Conservation (phyloP, 192 early-diverging fungal genomes). For the Physocladia obscura region DNA sequence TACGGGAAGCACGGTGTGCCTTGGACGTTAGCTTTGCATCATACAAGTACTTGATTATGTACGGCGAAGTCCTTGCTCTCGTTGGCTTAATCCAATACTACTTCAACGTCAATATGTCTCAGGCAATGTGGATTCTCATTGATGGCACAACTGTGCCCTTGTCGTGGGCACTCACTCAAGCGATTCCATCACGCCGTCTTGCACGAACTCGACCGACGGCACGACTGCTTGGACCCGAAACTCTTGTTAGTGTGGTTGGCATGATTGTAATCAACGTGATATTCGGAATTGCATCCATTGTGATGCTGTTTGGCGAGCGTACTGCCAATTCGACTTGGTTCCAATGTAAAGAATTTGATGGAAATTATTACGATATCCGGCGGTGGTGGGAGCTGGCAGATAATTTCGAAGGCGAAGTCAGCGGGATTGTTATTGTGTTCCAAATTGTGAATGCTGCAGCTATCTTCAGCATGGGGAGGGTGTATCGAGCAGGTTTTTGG, state of each 20-base stretch:
- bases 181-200: conserved; percentile 56
- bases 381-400: conserved; percentile 84
- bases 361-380: conserved; percentile 55
- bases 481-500: conserved; percentile 62
- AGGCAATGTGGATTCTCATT: conserved; percentile 74
- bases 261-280: conserved; percentile 69
- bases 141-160: conserved; percentile 68
- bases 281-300: conserved; percentile 57
- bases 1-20: conserved; percentile 72
- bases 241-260: conserved; percentile 67
- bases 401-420: conserved; percentile 71
- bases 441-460: conserved; percentile 73
- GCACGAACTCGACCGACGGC: conserved; percentile 69
- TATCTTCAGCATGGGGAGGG: conserved; percentile 69
- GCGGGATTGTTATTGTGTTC: conserved; percentile 62
- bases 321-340: conserved; percentile 62
- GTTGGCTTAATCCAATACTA: conserved; percentile 70
- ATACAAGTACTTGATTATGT: conserved; percentile 70
- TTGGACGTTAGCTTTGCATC: conserved; percentile 74
- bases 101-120: conserved; percentile 69
- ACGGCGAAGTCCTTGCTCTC: conserved; percentile 72
- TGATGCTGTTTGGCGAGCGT: conserved; percentile 57
- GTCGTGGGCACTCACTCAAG: conserved; percentile 67
- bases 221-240: conserved; percentile 70
- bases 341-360: conserved; percentile 79